A percentile compares a stretch with the other conserved stretches of the same genome.
Conservation (phyloP, 2,329 filamentous ascomycete species). For the Nectriaceae sp. region DNA sequence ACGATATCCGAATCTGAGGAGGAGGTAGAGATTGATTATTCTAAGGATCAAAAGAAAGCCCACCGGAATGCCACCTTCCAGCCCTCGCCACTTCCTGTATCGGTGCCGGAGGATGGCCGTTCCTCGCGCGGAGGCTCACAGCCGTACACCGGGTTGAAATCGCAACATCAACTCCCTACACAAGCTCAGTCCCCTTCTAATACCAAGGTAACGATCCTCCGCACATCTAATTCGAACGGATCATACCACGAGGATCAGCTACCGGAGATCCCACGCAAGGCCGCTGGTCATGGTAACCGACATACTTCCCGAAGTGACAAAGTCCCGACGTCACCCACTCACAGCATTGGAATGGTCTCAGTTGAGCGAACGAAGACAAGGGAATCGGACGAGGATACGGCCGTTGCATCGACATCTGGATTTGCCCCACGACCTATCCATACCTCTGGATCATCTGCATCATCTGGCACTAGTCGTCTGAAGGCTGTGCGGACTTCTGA, state of each 20-base stretch:
- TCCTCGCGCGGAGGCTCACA: constrained; percentile 22
- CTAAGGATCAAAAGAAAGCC: constrained; percentile 17
- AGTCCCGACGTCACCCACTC: constrained; percentile 25
- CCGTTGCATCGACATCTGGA: constrained; percentile 21
- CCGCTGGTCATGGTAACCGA: constrained; percentile 25
- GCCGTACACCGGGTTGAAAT: constrained; percentile 12
- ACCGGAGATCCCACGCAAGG: constrained; percentile 36
- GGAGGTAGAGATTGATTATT: constrained; percentile 23
- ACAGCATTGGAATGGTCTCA: constrained; percentile 41
- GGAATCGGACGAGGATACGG: constrained; percentile 38
- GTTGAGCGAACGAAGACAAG: constrained; percentile 38
- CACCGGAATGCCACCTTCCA: constrained; percentile 24
- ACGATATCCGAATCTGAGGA: constrained; percentile 50
- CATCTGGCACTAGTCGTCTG: constrained; percentile 51
- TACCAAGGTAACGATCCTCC: constrained; percentile 39
- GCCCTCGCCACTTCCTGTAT: constrained; percentile 25
- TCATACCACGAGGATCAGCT: constrained; percentile 34
- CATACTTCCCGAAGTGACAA: constrained; percentile 22
- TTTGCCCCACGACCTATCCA: constrained; percentile 41
- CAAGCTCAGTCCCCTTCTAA: constrained; percentile 25
- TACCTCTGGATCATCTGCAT: constrained; percentile 53
- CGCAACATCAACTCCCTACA: constrained; percentile 14
- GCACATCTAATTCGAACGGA: constrained; percentile 30
- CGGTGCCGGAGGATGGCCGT: constrained; percentile 23
- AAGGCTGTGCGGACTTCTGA: constrained; percentile 60